These are phyloP conservation scores for Ceriops zippeliana DNA, from an alignment of 345 rosid species.

Conservation along the genomic window DNA sequence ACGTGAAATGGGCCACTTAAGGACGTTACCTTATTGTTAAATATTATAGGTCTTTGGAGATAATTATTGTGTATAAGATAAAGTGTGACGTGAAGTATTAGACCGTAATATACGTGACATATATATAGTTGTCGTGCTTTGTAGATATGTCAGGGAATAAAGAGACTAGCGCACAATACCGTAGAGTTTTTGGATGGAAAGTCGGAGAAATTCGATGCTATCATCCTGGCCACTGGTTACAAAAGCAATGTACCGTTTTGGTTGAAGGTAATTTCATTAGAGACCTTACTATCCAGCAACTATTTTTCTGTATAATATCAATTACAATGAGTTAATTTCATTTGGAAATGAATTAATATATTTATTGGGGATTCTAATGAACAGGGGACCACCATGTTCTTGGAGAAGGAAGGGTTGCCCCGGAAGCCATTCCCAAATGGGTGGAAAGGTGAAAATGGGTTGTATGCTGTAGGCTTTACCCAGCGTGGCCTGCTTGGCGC, in stretches of 20 bases:
- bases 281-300: neutral
- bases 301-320: too few species aligned
- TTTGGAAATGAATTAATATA: neutral
- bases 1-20: neutral
- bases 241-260: conserved; percentile 78
- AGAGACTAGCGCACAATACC: conserved; percentile 37
- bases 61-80: conserved; percentile 21
- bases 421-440: conserved; percentile 54
- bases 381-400: conserved; percentile 40
- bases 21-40: too few species aligned
- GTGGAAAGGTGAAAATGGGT: conserved; percentile 78
- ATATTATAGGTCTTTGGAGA: conserved; percentile 40
- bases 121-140: neutral
- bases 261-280: conserved; percentile 55
- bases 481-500: conserved; percentile 78
- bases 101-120: neutral
- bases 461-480: conserved; percentile 79
- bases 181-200: conserved; percentile 80
- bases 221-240: conserved; percentile 84
- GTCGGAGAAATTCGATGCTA: conserved; percentile 56
- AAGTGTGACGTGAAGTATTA: neutral
- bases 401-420: conserved; percentile 65
- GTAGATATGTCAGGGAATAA: conserved; percentile 60
- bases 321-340: neutral
- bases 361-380: neutral